Evolutionary conservation across 495 filamentous ascomycete genomes (phyloP).

Genomic region (Coniosporium apollinis): DNA sequence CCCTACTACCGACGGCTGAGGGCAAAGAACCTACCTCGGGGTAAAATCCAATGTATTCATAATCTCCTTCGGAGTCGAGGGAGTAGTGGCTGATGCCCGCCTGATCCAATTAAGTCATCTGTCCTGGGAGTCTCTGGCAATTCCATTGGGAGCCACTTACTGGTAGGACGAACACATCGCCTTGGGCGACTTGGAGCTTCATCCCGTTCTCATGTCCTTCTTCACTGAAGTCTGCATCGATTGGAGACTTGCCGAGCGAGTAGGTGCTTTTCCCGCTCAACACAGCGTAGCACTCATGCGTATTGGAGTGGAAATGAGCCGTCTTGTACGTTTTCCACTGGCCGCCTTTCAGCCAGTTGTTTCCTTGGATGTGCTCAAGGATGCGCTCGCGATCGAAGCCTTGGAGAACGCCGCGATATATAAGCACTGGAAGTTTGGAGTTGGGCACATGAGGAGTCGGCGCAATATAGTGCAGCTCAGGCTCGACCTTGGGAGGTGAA

Average conservation of each 20-base stretch:
- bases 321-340: constrained; percentile 1
- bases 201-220: constrained; percentile 2
- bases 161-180: neutral
- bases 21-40: neutral
- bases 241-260: constrained; percentile 3
- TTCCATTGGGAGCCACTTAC: too few relatives aligned
- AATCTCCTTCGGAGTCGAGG: constrained; percentile 2
- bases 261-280: neutral
- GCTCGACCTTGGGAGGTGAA: too few relatives aligned
- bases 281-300: constrained; percentile 3
- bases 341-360: constrained; percentile 1
- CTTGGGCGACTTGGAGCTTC: neutral
- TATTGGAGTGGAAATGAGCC: constrained; percentile 3
- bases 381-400: neutral
- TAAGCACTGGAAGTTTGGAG: constrained; percentile 21
- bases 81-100: constrained; percentile 1
- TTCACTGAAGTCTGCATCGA: too few relatives aligned
- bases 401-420: constrained; percentile 20
- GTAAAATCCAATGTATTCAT: neutral
- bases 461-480: constrained; percentile 16
- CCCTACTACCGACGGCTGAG: too few relatives aligned
- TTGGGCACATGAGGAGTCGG: constrained; percentile 26
- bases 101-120: too few relatives aligned
- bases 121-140: neutral
- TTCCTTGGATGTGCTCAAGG: neutral